These are phyloP conservation scores for Irpex sp. DNA, from an alignment of 1,284 basidiomycete genomes.

Conservation along the genomic window DNA sequence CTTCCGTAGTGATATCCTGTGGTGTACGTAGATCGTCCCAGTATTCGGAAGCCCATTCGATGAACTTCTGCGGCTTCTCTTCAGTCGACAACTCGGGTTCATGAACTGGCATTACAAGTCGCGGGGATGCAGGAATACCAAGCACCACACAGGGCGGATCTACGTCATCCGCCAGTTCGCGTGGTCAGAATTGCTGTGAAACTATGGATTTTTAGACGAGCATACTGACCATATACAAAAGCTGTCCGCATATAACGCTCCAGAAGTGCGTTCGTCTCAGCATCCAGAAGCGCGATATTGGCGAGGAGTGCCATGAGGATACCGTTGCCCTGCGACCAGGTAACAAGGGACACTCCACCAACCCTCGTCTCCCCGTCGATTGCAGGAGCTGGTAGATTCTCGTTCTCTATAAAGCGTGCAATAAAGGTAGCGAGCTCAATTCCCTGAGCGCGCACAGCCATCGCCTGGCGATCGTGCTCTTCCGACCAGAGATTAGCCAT, in stretches of 20 bases:
- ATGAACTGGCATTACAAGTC: conserved; percentile 10
- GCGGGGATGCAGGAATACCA: not conserved
- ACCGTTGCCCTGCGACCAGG: not conserved
- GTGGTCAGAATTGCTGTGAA: too few relatives aligned
- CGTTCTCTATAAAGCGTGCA: not conserved
- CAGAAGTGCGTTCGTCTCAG: not conserved
- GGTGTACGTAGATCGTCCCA: not conserved
- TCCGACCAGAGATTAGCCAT: not conserved
- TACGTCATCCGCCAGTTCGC: not conserved
- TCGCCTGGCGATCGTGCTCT: not conserved
- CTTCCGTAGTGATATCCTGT: not conserved
- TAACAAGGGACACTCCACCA: not conserved
- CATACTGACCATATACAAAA: too few relatives aligned
- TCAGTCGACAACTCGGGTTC: not conserved
- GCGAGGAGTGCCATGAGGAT: not conserved
- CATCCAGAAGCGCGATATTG: not conserved
- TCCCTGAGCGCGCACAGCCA: not conserved
- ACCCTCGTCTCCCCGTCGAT: not conserved
- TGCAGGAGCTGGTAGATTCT: not conserved
- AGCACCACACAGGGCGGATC: not conserved
- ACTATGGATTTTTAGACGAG: too few relatives aligned
- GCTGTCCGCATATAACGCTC: not conserved
- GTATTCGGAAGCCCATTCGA: not conserved
- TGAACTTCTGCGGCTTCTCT: not conserved
- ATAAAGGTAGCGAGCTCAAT: conserved; percentile 1